Evolutionary conservation across 1,139 yeast species (phyloP), one percentile per base, ranked within the genome.

Genomic region (Arxiozyma slooffiae): DNA sequence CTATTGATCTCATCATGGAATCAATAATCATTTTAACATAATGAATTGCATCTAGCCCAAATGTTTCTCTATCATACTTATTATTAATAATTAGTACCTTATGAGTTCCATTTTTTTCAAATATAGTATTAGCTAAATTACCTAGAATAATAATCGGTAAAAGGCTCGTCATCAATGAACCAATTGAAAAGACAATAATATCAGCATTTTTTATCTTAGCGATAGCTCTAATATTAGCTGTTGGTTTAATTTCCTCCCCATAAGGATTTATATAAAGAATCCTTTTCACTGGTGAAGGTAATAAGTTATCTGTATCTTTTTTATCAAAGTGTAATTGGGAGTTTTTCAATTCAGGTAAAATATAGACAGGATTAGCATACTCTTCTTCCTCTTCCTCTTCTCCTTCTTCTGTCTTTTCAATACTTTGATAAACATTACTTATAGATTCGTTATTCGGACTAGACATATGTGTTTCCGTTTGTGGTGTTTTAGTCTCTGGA

Each of bases 151-250:
- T 70, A 0, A 88, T 80, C 0, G 97, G 97, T 2, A 87, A 70
- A 8, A 85, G 79, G 52, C 95, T 85, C 0, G 97, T 89, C 83
- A 86, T 85, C 44, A 90, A 70, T 2, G 95, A 85, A 1, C 97
- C 97, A 53, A 90, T 85, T 0, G 95, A 85, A 62, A 82, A 88
- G 0, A 90, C 72, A 0, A 89, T 68, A 16, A 78, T 75, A 47
- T 82, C 78, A 0, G 85, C 72, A 11, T 71, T 63, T 21, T 75
- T 64, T 2, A 88, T 65, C 22, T 79, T 73, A 0, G 78, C 66
- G 1, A 79, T 65, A 0, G 84, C 92, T 52, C 86, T 72, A 7
- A 80, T 69, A 57, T 84, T 84, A 1, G 94, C 92, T 24, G 74
- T 68, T 2, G 97, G 96, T 57, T 82, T 79, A 37, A 87, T 85